A percentile compares a stretch with the other conserved stretches of the same genome.
Conservation (phyloP, 306 rosid species). For the Medicago arabica region DNA sequence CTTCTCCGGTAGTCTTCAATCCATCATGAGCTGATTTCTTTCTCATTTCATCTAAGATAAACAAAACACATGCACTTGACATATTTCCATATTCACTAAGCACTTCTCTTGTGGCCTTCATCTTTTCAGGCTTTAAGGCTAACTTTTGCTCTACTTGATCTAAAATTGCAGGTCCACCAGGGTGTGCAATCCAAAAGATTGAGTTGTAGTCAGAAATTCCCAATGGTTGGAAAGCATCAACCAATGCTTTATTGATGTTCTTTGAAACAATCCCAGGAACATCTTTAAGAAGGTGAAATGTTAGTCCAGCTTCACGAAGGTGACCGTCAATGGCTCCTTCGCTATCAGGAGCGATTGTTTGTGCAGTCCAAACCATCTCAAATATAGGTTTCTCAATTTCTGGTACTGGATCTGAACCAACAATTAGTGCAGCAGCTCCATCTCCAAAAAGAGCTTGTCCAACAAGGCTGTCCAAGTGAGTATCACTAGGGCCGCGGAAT, state of each 20-base stretch:
- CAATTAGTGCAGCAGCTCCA: no score
- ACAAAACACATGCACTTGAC: not conserved
- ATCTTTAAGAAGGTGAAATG: constrained; percentile 44
- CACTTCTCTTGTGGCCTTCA: constrained; percentile 6
- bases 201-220: not conserved
- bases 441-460: no score
- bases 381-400: no score
- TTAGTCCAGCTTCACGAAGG: not conserved
- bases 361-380: no score
- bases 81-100: constrained; percentile 69
- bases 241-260: not conserved
- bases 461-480: no score
- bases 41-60: no score
- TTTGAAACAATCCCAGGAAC: not conserved
- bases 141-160: not conserved
- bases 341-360: no score
- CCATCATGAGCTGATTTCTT: constrained; percentile 53
- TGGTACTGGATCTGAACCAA: no score
- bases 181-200: not conserved
- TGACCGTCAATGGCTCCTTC: no score
- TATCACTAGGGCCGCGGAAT: no score
- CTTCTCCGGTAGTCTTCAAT: constrained; percentile 41
- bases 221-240: not conserved
- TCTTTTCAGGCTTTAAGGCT: not conserved
- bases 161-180: not conserved